These are phyloP conservation scores for Royoungia palumana DNA, from an alignment of 768 basidiomycete genomes.

Conservation along the genomic window DNA sequence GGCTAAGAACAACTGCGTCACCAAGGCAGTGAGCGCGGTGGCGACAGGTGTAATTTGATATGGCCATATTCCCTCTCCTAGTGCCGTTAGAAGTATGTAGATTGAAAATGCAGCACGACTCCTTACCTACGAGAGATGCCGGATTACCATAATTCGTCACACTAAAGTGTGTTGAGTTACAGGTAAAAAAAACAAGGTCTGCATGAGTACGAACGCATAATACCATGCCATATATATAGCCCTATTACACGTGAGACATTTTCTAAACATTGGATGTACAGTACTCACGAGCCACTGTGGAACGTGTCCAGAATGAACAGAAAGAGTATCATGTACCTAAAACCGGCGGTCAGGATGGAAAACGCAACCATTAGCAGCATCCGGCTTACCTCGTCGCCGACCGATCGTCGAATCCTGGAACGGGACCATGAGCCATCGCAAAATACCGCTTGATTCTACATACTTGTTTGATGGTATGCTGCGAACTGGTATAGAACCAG, in stretches of 20 bases:
- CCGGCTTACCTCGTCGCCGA: no score
- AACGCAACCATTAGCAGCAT: no score
- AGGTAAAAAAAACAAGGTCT: no score
- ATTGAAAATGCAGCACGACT: neutral
- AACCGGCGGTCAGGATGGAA: no score
- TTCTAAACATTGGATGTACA: neutral
- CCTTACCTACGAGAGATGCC: constrained; percentile 4
- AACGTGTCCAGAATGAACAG: constrained; percentile 17
- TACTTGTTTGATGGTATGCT: constrained; percentile 30
- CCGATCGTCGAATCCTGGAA: no score
- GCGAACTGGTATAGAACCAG: constrained; percentile 42
- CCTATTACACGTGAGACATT: neutral
- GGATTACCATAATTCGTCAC: neutral
- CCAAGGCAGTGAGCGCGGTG: constrained; percentile 44
- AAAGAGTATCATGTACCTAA: constrained; percentile 13
- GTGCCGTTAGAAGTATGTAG: neutral
- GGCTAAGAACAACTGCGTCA: constrained; percentile 47
- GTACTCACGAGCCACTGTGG: constrained; percentile 13
- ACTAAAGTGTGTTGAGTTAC: no score
- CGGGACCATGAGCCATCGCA: no score
- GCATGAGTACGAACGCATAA: no score
- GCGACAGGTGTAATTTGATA: constrained; percentile 49
- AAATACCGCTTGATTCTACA: neutral
- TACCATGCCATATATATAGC: no score
- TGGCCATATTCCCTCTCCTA: constrained; percentile 47